These are phyloP conservation scores for Crucibulum cyathiforme DNA, from an alignment of 1,284 basidiomycete genomes.

Conservation along the genomic window DNA sequence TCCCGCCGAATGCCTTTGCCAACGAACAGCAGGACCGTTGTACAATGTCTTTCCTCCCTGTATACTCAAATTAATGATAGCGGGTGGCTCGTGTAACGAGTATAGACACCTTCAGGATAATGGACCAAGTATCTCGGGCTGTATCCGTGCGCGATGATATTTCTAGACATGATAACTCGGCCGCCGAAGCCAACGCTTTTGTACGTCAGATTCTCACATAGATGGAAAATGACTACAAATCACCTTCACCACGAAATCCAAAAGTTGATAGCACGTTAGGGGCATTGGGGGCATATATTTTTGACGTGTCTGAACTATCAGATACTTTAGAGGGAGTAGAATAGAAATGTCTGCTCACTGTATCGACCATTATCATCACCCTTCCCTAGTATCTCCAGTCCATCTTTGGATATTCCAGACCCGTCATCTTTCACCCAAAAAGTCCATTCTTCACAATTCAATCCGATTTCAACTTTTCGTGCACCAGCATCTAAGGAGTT, in stretches of 20 bases:
- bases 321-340: not conserved
- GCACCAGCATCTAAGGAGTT: slow-evolving; percentile 82
- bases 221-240: not conserved
- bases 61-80: slow-evolving; percentile 4
- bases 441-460: slow-evolving; percentile 74
- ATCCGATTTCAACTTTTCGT: slow-evolving; percentile 63
- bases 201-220: slow-evolving; percentile 1
- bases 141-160: slow-evolving; percentile 73
- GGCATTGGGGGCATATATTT: slow-evolving; percentile 60
- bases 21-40: slow-evolving; percentile 71
- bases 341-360: slow-evolving; percentile 49
- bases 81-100: slow-evolving; percentile 1
- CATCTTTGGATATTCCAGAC: slow-evolving; percentile 67
- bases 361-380: slow-evolving; percentile 65
- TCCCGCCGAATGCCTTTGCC: slow-evolving; percentile 73
- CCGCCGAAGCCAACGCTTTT: slow-evolving; percentile 82
- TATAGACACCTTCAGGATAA: slow-evolving; percentile 74
- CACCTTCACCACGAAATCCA: slow-evolving; percentile 92
- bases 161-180: slow-evolving; percentile 76
- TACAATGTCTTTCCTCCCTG: slow-evolving; percentile 75
- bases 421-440: slow-evolving; percentile 89
- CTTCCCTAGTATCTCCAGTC: slow-evolving; percentile 59
- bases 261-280: slow-evolving; percentile 68
- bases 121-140: slow-evolving; percentile 68
- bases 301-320: slow-evolving; percentile 65